These are phyloP conservation scores for Dendrocalamus sinicus DNA, from an alignment of 176 grass and related monocot genomes.

Conservation along the genomic window DNA sequence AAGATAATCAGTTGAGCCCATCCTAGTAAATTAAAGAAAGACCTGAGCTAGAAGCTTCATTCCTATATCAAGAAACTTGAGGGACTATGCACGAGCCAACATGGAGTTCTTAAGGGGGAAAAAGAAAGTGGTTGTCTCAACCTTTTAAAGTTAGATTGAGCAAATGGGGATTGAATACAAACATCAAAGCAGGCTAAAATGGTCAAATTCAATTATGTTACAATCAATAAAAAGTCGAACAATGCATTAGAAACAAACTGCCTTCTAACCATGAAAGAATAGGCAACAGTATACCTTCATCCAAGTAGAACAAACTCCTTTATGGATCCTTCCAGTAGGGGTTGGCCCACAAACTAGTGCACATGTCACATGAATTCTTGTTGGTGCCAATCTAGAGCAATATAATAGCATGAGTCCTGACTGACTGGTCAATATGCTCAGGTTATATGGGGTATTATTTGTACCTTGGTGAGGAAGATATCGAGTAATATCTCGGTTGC, in stretches of 20 bases:
- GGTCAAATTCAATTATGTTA: conserved; percentile 10
- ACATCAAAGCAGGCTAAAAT: conserved; percentile 4
- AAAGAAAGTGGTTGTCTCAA: neutral
- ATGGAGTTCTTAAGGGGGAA: neutral
- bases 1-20: neutral
- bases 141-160: neutral
- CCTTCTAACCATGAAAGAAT: conserved; percentile 16
- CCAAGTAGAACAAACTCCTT: conserved; percentile 97
- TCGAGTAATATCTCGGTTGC: conserved; percentile 95
- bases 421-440: conserved; percentile 2
- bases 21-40: neutral
- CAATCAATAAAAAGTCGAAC: neutral
- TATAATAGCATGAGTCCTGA: conserved; percentile 38
- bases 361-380: conserved; percentile 96
- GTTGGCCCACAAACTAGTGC: conserved; percentile 73
- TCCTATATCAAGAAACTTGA: neutral
- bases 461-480: conserved; percentile 94
- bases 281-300: conserved; percentile 72
- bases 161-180: conserved; percentile 13
- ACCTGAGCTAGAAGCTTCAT: neutral
- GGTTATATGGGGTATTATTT: conserved; percentile 6
- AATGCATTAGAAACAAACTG: conserved; percentile 22
- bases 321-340: conserved; percentile 88
- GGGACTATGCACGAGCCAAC: neutral
- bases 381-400: conserved; percentile 70